These are phyloP conservation scores for Dendrocalamus latiflorus DNA, from an alignment of 202 grass and related monocot genomes.

Conservation along the genomic window DNA sequence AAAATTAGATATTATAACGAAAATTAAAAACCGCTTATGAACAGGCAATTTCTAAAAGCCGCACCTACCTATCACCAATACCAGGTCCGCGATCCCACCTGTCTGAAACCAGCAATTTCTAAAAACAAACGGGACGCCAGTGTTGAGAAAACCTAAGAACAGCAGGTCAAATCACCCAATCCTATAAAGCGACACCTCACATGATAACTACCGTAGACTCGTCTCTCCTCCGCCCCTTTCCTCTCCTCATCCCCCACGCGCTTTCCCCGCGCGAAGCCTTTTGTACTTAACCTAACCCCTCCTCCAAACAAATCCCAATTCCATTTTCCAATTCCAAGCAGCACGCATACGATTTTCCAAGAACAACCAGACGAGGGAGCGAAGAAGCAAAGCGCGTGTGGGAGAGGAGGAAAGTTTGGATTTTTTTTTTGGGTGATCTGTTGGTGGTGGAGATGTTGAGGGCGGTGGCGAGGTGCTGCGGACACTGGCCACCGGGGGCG, in stretches of 20 bases:
- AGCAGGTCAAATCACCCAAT: constrained; percentile 34
- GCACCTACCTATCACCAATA: no score
- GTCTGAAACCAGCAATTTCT: neutral
- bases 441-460: no score
- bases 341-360: neutral
- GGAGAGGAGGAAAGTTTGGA: no score
- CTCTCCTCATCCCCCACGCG: neutral
- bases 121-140: neutral
- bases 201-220: constrained; percentile 46
- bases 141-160: neutral
- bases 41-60: no score
- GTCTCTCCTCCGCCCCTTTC: neutral
- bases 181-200: constrained; percentile 39
- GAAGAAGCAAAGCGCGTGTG: neutral
- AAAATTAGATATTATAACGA: no score
- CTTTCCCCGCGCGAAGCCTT: constrained; percentile 22
- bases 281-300: constrained; percentile 31
- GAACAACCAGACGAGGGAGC: neutral
- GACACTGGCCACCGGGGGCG: no score
- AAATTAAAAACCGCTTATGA: no score
- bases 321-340: constrained; percentile 14
- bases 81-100: neutral
- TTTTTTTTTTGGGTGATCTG: no score
- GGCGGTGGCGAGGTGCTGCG: no score
- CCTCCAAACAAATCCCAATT: constrained; percentile 13